Base-by-base conservation (phyloP, 352 stramenopile species). In the Pilasporangium apinafurcum region DNA sequence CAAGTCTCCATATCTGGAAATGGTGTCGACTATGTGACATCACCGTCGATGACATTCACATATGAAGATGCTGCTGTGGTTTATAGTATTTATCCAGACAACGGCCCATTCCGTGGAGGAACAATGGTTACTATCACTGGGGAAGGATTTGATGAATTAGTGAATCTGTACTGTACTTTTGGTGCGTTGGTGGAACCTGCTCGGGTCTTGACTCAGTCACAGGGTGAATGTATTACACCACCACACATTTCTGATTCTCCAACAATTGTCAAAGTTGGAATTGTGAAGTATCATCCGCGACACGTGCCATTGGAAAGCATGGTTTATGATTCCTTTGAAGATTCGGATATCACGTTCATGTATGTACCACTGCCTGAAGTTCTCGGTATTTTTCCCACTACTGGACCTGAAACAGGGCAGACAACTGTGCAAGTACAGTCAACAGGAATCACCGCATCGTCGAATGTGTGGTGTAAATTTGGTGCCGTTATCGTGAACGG, bases 51-150 rank as follows among this genome's bases (percentile, higher is more conserved):
- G 10, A 5, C 8, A 1, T 82, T 77, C 43, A 30, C 24, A 8
- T 81, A 77, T 18, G 52, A 78, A 28, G 65, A 79, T 28, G 31
- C 38, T 4, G 44, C 65, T 16, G 50, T 79, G 1, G 40, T 85
- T 6, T 59, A 75, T 22, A 58, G 45, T 0, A 59, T 86, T 16
- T 63, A 53, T 16, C 73, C 78, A 12, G 29, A 39, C 0, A 63
- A 44, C n/a, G 75, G 78, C 2, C 63, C 72, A 12, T 50, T 64
- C 24, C 22, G 39, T 21, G 78, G 75, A 7, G 70, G 67, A 2
- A 84, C 72, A 3, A 5, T 38, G 0, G 44, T 86, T 20, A 25
- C 14, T 2, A 44, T 81, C 5, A 34, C 39, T 4, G 56, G 70
- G 0, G 60, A 75, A 49, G 56, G 65, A 4, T 77, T 81, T 21